A percentile compares a stretch with the other conserved stretches of the same genome.
Evolutionary conservation across 2,329 filamentous ascomycete genomes (phyloP).

Genomic region (Trichoderma sp.): DNA sequence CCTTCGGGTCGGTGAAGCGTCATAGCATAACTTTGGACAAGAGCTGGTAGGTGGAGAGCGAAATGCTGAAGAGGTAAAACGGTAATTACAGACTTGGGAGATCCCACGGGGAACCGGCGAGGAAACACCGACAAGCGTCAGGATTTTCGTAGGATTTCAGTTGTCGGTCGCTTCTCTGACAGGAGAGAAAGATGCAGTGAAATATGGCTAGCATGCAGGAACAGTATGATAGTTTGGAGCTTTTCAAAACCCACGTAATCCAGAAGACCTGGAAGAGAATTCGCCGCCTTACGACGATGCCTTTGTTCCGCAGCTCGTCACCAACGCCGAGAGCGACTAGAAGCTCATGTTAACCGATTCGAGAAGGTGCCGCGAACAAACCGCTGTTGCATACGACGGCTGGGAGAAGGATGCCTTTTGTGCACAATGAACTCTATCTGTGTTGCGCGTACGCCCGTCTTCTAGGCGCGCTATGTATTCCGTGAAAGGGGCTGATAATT

Average conservation of each 20-base stretch:
- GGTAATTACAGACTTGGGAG: not conserved
- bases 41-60: not conserved
- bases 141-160: not conserved
- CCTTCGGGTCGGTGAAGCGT: not conserved
- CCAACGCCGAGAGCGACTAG: constrained; percentile 3
- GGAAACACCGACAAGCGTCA: not conserved
- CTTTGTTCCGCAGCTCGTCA: not conserved
- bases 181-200: not conserved
- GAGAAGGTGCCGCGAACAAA: constrained; percentile 24
- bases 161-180: not conserved
- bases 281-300: not conserved
- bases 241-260: too few relatives aligned
- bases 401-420: constrained; percentile 14
- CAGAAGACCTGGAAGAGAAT: not conserved
- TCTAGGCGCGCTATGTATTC: constrained; percentile 1
- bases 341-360: constrained; percentile 12
- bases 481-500: constrained; percentile 1
- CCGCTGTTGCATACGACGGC: not conserved
- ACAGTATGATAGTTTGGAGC: not conserved
- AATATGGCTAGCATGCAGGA: not conserved
- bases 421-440: constrained; percentile 6
- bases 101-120: not conserved
- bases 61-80: not conserved
- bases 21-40: not conserved
- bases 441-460: constrained; percentile 12